Evolutionary conservation across 768 basidiomycete genomes (phyloP).

Genomic region (Tricholoma saponaceum): DNA sequence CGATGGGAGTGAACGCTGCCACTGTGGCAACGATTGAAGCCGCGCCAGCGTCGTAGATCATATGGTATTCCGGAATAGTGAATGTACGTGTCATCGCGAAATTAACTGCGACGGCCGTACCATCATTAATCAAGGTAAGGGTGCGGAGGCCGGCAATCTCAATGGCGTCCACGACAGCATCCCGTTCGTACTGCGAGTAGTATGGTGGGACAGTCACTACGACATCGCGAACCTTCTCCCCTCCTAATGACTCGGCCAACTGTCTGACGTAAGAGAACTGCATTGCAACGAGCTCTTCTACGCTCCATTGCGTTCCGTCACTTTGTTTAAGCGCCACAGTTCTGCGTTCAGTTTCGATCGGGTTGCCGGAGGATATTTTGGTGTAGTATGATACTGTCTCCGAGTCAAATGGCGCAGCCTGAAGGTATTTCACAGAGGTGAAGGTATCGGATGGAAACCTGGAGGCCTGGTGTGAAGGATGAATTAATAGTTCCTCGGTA

Average conservation of each 20-base stretch:
- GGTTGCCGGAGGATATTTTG: conserved; percentile 50
- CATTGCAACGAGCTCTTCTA: conserved; percentile 93
- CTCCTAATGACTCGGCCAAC: conserved; percentile 73
- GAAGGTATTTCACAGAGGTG: conserved; percentile 78
- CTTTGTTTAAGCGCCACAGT: conserved; percentile 58
- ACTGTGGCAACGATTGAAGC: conserved; percentile 76
- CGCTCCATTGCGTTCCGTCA: conserved; percentile 68
- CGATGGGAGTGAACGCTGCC: conserved; percentile 57
- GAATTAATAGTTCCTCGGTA: not conserved
- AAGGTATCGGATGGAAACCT: conserved; percentile 89
- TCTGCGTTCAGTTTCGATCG: conserved; percentile 51
- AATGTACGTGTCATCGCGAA: conserved; percentile 97
- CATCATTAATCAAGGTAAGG: conserved; percentile 86
- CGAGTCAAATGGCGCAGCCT: conserved; percentile 65
- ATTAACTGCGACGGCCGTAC: conserved; percentile 93
- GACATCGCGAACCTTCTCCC: conserved; percentile 78
- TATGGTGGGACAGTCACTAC: conserved; percentile 89
- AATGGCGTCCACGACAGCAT: conserved; percentile 87
- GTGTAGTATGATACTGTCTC: conserved; percentile 54
- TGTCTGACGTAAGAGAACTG: conserved; percentile 88
- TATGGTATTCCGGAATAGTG: conserved; percentile 72
- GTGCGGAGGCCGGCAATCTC: conserved; percentile 87
- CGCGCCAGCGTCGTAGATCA: conserved; percentile 95
- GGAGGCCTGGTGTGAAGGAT: conserved; percentile 59
- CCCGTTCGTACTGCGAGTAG: conserved; percentile 87